These are phyloP conservation scores for Hyphodiscus sp. DNA, from an alignment of 2,329 filamentous ascomycete genomes.

Conservation along the genomic window DNA sequence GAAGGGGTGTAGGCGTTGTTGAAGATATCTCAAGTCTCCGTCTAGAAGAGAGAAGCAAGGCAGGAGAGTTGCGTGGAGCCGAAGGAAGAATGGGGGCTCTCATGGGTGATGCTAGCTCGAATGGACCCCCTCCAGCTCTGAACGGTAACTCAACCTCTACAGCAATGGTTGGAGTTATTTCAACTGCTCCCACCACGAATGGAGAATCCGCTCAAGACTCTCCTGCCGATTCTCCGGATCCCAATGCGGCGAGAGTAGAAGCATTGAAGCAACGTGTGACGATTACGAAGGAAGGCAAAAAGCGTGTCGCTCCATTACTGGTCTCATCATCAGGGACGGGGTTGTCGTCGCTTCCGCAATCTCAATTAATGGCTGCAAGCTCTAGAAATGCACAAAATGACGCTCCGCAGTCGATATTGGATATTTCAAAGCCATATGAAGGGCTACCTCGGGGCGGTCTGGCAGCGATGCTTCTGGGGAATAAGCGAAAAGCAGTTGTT, in stretches of 20 bases:
- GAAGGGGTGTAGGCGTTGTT: slow-evolving; percentile 82
- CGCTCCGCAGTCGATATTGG: slow-evolving; percentile 73
- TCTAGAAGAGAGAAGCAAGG: slow-evolving; percentile 87
- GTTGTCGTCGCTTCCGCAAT: slow-evolving; percentile 81
- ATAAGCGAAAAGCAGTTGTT: slow-evolving; percentile 76
- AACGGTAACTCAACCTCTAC: slow-evolving; percentile 24
- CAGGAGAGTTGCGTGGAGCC: slow-evolving; percentile 79
- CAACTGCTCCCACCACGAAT: slow-evolving; percentile 16
- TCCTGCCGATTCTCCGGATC: slow-evolving; percentile 34
- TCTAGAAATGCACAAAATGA: slow-evolving; percentile 62
- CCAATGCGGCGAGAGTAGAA: slow-evolving; percentile 53
- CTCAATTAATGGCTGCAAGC: slow-evolving; percentile 75
- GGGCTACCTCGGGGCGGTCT: slow-evolving; percentile 87
- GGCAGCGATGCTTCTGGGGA: slow-evolving; percentile 78
- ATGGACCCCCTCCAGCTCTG: slow-evolving; percentile 22
- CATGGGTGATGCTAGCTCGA: slow-evolving; percentile 71
- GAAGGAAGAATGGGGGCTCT: slow-evolving; percentile 97
- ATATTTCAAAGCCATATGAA: slow-evolving; percentile 90
- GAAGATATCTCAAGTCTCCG: slow-evolving; percentile 86
- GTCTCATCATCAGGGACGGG: slow-evolving; percentile 85
- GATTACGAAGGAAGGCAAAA: slow-evolving; percentile 94
- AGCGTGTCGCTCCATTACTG: slow-evolving; percentile 84
- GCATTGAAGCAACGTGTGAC: slow-evolving; percentile 86
- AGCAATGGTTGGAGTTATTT: slow-evolving; percentile 17
- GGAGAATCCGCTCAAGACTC: slow-evolving; percentile 19